These are phyloP conservation scores for Plectranthus barbatus DNA, from an alignment of 257 asterid genomes.

Conservation along the genomic window DNA sequence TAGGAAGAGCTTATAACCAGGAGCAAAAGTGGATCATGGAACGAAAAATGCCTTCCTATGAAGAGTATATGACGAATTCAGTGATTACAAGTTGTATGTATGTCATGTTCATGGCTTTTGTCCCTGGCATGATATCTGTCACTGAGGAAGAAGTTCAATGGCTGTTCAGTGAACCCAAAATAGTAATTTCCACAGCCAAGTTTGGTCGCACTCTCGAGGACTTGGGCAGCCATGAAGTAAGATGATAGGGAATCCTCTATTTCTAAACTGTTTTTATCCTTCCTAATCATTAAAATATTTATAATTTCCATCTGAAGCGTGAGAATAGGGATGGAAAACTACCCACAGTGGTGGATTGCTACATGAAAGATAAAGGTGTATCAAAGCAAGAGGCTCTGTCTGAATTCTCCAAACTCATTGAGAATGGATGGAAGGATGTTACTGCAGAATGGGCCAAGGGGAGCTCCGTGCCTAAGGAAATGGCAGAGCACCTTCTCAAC, in stretches of 20 bases:
- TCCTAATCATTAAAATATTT: too few relatives aligned
- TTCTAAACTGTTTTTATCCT: too few relatives aligned
- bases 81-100: conserved; percentile 7
- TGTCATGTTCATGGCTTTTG: background rate
- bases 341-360: too few relatives aligned
- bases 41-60: conserved; percentile 22
- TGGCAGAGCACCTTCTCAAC: background rate
- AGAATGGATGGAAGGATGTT: too few relatives aligned
- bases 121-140: conserved; percentile 16
- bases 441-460: background rate
- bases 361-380: too few relatives aligned
- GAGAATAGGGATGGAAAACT: background rate
- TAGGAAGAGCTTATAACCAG: conserved; percentile 10
- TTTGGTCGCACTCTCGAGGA: conserved; percentile 11
- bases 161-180: conserved; percentile 12
- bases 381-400: background rate
- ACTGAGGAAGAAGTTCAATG: conserved; percentile 12
- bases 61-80: conserved; percentile 15
- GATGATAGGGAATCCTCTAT: background rate
- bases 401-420: background rate
- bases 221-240: conserved; percentile 17
- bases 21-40: conserved; percentile 26
- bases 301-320: background rate
- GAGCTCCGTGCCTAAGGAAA: background rate
- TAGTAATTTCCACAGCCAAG: conserved; percentile 3